Conservation (phyloP, 495 filamentous ascomycete genomes). For the Penicillium nucicola region DNA sequence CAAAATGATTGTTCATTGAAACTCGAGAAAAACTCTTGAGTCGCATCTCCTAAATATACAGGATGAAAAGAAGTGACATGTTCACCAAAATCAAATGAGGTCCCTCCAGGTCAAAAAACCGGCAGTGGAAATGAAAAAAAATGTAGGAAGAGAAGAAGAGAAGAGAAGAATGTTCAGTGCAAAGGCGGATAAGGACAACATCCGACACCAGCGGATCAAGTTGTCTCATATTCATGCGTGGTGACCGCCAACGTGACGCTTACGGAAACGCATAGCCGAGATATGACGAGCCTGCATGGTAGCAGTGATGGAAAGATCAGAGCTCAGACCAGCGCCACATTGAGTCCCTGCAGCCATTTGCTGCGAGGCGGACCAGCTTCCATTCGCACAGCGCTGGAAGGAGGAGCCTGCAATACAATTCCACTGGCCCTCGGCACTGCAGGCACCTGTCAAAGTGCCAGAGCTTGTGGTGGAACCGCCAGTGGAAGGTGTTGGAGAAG, state of each 20-base stretch:
- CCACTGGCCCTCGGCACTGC: constrained; percentile 47
- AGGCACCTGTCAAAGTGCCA: constrained; percentile 35
- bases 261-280: constrained; percentile 33
- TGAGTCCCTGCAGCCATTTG: constrained; percentile 56
- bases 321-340: constrained; percentile 53
- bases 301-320: constrained; percentile 36
- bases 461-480: constrained; percentile 8
- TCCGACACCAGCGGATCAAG: constrained; percentile 18
- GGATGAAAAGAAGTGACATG: constrained; percentile 9
- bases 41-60: constrained; percentile 23
- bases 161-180: background rate
- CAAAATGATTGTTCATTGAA: background rate
- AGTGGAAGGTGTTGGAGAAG: constrained; percentile 6
- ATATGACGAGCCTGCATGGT: constrained; percentile 24
- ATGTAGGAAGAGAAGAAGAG: constrained; percentile 2
- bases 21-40: constrained; percentile 2
- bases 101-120: constrained; percentile 8
- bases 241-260: constrained; percentile 19
- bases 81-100: constrained; percentile 16
- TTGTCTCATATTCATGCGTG: constrained; percentile 14
- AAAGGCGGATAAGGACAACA: constrained; percentile 1
- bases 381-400: constrained; percentile 61
- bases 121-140: constrained; percentile 7
- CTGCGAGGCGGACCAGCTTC: constrained; percentile 53
- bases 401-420: constrained; percentile 61